Percentiles rank a stretch among this genome's conserved stretches.
Conservation (phyloP, 169 alveolate genomes). For the Hepatocystis sp. region DNA sequence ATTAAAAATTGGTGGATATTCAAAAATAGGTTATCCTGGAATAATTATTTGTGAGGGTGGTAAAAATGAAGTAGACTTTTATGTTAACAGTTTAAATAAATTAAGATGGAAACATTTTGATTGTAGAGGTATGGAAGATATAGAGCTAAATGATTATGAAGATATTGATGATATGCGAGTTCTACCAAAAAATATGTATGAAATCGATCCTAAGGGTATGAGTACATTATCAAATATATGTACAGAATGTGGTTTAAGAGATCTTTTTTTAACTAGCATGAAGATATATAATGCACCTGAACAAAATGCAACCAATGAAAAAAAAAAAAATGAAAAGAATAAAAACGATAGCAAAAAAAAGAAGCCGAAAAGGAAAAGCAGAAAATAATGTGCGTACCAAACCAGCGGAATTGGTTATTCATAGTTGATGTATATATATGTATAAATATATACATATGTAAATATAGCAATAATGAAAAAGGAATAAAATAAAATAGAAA, state of each 20-base stretch:
- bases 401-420: background rate
- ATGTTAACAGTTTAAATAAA: conserved; percentile 80
- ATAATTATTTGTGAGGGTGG: conserved; percentile 82
- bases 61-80: conserved; percentile 80
- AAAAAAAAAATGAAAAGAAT: conserved; percentile 12
- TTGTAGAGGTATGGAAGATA: conserved; percentile 79
- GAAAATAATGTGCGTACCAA: background rate
- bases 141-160: conserved; percentile 53
- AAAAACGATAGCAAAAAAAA: conserved; percentile 7
- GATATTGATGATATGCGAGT: conserved; percentile 63
- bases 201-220: conserved; percentile 78
- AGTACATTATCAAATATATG: conserved; percentile 78
- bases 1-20: conserved; percentile 81
- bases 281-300: conserved; percentile 67
- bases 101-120: conserved; percentile 82
- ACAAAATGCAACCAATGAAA: conserved; percentile 9
- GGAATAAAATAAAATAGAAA: too few relatives aligned
- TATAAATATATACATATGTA: too few relatives aligned
- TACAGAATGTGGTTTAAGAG: conserved; percentile 78
- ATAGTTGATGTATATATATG: too few relatives aligned
- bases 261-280: conserved; percentile 81
- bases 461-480: too few relatives aligned
- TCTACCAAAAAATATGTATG: conserved; percentile 77
- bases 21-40: conserved; percentile 84
- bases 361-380: background rate